Evolutionary conservation across 2,329 filamentous ascomycete species (phyloP).

Genomic region (Fusarium sulawesiense): DNA sequence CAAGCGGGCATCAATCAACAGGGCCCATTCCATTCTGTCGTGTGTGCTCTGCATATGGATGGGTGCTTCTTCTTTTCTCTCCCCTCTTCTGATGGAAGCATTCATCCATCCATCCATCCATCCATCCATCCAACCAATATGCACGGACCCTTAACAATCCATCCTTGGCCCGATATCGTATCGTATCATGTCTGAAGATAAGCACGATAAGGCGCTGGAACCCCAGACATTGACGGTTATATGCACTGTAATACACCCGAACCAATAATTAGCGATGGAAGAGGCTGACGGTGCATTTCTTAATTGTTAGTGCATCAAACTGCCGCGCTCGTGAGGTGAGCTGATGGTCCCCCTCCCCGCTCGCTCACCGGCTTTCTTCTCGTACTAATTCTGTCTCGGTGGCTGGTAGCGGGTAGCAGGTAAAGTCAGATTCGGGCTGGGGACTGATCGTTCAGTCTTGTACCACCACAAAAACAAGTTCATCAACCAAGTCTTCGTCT

Average conservation of each 20-base stretch:
- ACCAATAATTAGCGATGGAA: slow-evolving; percentile 1
- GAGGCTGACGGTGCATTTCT: neutral
- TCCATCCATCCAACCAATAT: neutral
- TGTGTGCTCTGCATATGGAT: neutral
- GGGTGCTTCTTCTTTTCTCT: neutral
- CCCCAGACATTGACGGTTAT: neutral
- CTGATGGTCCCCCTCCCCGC: slow-evolving; percentile 1
- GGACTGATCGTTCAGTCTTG: slow-evolving; percentile 7
- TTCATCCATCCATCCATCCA: neutral
- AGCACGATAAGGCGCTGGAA: slow-evolving; percentile 3
- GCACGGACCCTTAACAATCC: neutral
- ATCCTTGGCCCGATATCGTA: neutral
- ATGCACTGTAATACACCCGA: slow-evolving; percentile 12
- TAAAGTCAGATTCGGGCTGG: neutral
- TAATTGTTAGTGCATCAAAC: slow-evolving; percentile 7
- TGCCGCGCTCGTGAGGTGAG: neutral
- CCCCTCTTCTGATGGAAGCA: neutral
- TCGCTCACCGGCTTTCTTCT: slow-evolving; percentile 11
- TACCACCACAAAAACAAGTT: slow-evolving; percentile 2
- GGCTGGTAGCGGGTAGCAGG: slow-evolving; percentile 3
- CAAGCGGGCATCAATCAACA: neutral
- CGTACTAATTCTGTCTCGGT: neutral
- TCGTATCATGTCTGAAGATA: slow-evolving; percentile 2
- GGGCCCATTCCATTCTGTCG: neutral
- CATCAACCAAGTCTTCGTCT: neutral